These are phyloP conservation scores for Pilasporangium apinafurcum DNA, from an alignment of 352 stramenopile genomes.

Conservation along the genomic window DNA sequence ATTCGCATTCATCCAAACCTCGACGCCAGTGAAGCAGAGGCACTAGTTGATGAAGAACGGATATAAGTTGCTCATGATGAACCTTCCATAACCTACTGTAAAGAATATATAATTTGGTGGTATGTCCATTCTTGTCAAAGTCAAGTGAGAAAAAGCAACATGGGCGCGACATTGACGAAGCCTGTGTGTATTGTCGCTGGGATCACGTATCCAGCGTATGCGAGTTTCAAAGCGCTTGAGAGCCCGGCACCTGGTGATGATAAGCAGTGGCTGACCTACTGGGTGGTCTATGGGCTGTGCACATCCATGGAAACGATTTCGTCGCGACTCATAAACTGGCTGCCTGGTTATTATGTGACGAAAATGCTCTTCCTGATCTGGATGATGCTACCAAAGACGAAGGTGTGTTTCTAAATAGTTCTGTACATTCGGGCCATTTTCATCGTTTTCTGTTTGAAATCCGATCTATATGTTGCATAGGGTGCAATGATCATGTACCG, in stretches of 20 bases:
- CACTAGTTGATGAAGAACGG: too few relatives aligned
- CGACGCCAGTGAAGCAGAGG: slow-evolving; percentile 2
- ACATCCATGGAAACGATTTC: slow-evolving; percentile 85
- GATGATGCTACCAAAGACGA: slow-evolving; percentile 93
- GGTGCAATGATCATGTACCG: slow-evolving; percentile 67
- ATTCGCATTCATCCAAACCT: slow-evolving; percentile 60
- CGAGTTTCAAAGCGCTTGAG: slow-evolving; percentile 75
- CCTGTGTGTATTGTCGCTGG: slow-evolving; percentile 42
- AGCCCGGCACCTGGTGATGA: slow-evolving; percentile 37
- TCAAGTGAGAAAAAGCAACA: slow-evolving; percentile 11
- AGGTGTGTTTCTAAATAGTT: slow-evolving; percentile 20
- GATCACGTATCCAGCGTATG: slow-evolving; percentile 60
- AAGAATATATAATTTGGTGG: too few relatives aligned
- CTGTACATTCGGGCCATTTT: background rate
- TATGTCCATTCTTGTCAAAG: too few relatives aligned
- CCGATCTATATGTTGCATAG: slow-evolving; percentile 7
- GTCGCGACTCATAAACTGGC: slow-evolving; percentile 41
- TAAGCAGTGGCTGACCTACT: slow-evolving; percentile 93
- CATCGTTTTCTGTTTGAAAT: background rate
- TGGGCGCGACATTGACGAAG: slow-evolving; percentile 50
- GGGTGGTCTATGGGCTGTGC: slow-evolving; percentile 94
- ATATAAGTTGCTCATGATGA: too few relatives aligned
- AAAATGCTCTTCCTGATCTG: slow-evolving; percentile 95
- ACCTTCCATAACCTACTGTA: too few relatives aligned
- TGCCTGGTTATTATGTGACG: slow-evolving; percentile 94